These are phyloP conservation scores for Erodium trifolium DNA, from an alignment of 441 rosid genomes.

Conservation along the genomic window DNA sequence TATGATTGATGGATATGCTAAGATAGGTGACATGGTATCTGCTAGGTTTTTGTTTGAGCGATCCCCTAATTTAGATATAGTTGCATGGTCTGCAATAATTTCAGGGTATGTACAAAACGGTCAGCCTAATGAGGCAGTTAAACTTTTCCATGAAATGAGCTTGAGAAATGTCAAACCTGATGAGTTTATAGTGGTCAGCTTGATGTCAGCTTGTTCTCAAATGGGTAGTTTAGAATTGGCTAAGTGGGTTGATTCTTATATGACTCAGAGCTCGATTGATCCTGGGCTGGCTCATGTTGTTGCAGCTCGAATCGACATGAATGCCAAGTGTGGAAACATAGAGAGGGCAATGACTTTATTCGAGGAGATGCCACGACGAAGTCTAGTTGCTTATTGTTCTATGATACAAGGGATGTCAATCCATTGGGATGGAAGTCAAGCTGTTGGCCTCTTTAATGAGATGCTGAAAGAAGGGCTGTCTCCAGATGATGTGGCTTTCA, in stretches of 20 bases:
- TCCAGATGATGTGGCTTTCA: constrained; percentile 68
- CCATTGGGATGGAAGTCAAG: constrained; percentile 46
- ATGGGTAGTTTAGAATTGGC: constrained; percentile 51
- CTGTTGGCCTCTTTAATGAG: constrained; percentile 47
- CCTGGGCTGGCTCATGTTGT: constrained; percentile 38
- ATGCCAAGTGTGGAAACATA: constrained; percentile 72
- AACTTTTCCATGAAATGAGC: constrained; percentile 42
- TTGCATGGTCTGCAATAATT: constrained; percentile 65
- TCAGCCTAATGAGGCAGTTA: constrained; percentile 48
- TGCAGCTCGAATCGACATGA: constrained; percentile 71
- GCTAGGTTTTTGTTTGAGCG: constrained; percentile 52
- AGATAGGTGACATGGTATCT: constrained; percentile 56
- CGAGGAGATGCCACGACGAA: constrained; percentile 44
- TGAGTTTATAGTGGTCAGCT: constrained; percentile 49
- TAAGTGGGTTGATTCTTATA: constrained; percentile 43
- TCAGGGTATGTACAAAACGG: constrained; percentile 71
- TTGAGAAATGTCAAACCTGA: constrained; percentile 46
- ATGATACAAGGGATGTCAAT: constrained; percentile 71
- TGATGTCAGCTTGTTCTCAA: constrained; percentile 82
- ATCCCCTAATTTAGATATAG: constrained; percentile 42
- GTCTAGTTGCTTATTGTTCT: constrained; percentile 54
- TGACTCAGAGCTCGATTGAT: constrained; percentile 32
- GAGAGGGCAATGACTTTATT: constrained; percentile 55
- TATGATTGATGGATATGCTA: constrained; percentile 70
- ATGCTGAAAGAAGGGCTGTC: constrained; percentile 55